Base-by-base conservation (phyloP, 148 eudicot species). In the Beta vulgaris region DNA sequence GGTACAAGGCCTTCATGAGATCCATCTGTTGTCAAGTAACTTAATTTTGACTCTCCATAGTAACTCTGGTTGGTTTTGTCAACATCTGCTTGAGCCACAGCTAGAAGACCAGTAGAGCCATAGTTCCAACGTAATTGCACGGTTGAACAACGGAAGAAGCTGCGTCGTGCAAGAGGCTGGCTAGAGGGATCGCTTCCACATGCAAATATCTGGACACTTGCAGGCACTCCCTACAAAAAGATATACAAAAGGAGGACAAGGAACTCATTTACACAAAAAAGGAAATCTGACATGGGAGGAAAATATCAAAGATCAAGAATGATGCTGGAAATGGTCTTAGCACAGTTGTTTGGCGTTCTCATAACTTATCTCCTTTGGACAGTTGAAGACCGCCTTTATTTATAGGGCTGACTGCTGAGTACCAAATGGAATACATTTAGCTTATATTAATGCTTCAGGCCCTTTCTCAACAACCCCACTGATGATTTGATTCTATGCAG, bases 51-150 rank as follows among this genome's bases (percentile, higher is more conserved):
- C 68, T 96, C 99, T 75, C 99, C 99, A 86, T 96, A 96, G 84
- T 92, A 92, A 88, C 99, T 96, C 85, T 96, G 98, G 81, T 92
- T 92, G 31, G 98, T 96, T 89, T 91, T 91, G 83, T 96, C 99
- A 81, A 92, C 98, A 84, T 96, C 99, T 77, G 98, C 83, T 81
- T 92, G 99, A 75, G 93, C 98, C 83, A 92, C 87, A 69, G 82
- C 84, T 53, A 96, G 88, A 70, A 96, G 91, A 68, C 97, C 99
- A 37, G 94, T 92, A 51, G 99, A 91, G 46, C 97, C 92, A 80
- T 44, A 8, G 77, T 96, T 96, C 99, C 99, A 96, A 76, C 79
- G 84, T 59, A 91, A 80, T 71, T 96, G 97, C 51, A 92, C 96
- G 7, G 93, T 86, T 42, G 96, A 89, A 76, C 98, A 91, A 32